These are phyloP conservation scores for Metschnikowia kofuensis DNA, from an alignment of 805 yeast genomes.

Conservation along the genomic window DNA sequence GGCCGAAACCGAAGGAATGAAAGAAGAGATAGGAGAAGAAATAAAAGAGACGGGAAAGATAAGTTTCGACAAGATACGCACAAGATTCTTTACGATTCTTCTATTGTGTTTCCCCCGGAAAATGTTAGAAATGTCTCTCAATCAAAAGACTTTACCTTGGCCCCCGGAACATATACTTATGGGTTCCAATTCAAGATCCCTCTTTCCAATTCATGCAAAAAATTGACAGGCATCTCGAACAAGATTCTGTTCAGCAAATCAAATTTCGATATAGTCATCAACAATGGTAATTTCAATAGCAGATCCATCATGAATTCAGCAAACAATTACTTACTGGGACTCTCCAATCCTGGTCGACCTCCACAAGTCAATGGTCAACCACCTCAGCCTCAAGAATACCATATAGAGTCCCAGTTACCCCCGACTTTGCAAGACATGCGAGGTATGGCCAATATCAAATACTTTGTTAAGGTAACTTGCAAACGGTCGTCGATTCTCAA, in stretches of 20 bases:
- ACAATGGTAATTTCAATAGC: conserved; percentile 24
- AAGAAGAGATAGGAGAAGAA: conserved; percentile 12
- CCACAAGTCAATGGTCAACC: neutral
- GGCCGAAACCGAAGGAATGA: neutral
- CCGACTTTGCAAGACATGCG: conserved; percentile 12
- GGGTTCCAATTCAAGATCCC: conserved; percentile 50
- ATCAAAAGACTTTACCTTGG: conserved; percentile 43
- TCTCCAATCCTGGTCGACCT: neutral
- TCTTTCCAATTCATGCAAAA: conserved; percentile 31
- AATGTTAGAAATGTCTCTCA: conserved; percentile 43
- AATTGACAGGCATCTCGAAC: conserved; percentile 33
- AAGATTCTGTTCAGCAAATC: conserved; percentile 29
- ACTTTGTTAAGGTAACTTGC: conserved; percentile 61
- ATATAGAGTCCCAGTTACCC: conserved; percentile 13
- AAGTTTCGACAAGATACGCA: conserved; percentile 37
- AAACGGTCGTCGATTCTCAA: conserved; percentile 49
- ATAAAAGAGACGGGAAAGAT: conserved; percentile 14
- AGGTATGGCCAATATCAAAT: conserved; percentile 41
- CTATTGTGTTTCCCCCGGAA: conserved; percentile 51
- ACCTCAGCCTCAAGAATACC: conserved; percentile 7
- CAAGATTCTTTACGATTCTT: conserved; percentile 47
- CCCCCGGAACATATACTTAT: conserved; percentile 50
- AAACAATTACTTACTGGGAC: conserved; percentile 2
- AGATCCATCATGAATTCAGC: conserved; percentile 23
- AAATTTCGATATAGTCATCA: conserved; percentile 27